Conservation (phyloP, 257 asterid species). For the Oldenlandia corymbosa region DNA sequence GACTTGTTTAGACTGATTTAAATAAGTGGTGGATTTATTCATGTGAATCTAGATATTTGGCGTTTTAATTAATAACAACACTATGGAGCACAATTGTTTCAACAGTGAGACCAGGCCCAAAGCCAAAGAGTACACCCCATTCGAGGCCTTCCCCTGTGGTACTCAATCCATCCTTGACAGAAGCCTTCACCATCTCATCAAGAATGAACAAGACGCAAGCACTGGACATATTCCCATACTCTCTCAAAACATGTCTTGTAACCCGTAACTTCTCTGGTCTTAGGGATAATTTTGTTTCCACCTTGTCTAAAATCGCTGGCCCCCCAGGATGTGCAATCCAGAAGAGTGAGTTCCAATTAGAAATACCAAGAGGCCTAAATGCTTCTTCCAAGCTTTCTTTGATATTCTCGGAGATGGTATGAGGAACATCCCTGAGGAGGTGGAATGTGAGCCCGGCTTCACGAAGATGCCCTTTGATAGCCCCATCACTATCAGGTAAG, state of each 20-base stretch:
- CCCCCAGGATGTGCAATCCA: slow-evolving; percentile 84
- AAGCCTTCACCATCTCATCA: slow-evolving; percentile 66
- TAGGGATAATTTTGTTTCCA: slow-evolving; percentile 41
- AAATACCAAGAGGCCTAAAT: slow-evolving; percentile 40
- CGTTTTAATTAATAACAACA: no score
- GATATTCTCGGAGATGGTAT: slow-evolving; percentile 40
- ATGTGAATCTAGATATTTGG: no score
- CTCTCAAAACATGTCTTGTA: slow-evolving; percentile 50
- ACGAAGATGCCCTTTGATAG: slow-evolving; percentile 48
- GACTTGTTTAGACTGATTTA: no score
- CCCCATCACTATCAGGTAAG: slow-evolving; percentile 49
- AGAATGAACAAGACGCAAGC: slow-evolving; percentile 54
- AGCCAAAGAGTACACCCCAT: slow-evolving; percentile 68
- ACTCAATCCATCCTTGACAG: slow-evolving; percentile 42
- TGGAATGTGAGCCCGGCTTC: slow-evolving; percentile 63
- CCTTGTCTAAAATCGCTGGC: slow-evolving; percentile 58
- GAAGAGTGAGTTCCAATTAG: slow-evolving; percentile 63
- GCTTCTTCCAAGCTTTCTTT: slow-evolving; percentile 47
- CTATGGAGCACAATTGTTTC: slow-evolving; percentile 70
- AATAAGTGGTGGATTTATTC: no score
- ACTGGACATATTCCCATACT: slow-evolving; percentile 67
- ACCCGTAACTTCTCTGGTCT: slow-evolving; percentile 43
- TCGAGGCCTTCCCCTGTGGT: slow-evolving; percentile 70
- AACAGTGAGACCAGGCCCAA: slow-evolving; percentile 75
- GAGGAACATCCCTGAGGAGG: slow-evolving; percentile 43